phyloP scores from a whole-genome alignment of 805 yeast genomes.

The Wickerhamiella hasegawae region DNA sequence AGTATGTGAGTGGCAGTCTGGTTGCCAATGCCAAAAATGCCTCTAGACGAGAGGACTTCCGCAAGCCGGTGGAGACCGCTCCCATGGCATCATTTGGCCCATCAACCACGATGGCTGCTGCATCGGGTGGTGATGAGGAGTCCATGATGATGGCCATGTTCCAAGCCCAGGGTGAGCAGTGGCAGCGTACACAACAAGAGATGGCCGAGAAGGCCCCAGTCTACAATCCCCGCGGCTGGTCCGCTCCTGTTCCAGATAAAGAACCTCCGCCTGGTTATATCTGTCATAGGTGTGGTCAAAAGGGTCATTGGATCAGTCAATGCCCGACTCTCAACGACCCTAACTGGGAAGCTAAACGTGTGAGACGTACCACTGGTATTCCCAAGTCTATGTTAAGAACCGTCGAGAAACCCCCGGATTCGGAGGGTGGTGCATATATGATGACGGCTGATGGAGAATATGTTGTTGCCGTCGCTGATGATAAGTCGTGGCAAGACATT shows the following conservation, averaged over 20 bases:
- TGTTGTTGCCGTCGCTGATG: slow-evolving; percentile 91
- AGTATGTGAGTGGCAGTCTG: slow-evolving; percentile 38
- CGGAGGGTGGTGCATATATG: slow-evolving; percentile 46
- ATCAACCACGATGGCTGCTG: slow-evolving; percentile 17
- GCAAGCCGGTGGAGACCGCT: slow-evolving; percentile 8
- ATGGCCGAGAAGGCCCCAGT: slow-evolving; percentile 60
- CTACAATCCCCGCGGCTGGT: background rate
- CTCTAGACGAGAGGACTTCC: slow-evolving; percentile 21
- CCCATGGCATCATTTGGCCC: slow-evolving; percentile 8
- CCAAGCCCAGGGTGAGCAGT: slow-evolving; percentile 80
- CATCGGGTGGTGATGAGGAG: slow-evolving; percentile 50
- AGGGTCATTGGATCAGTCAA: slow-evolving; percentile 89
- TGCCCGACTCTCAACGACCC: slow-evolving; percentile 94
- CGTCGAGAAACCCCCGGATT: slow-evolving; percentile 64
- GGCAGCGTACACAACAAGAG: slow-evolving; percentile 88
- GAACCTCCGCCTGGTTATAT: slow-evolving; percentile 91
- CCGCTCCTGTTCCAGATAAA: slow-evolving; percentile 37
- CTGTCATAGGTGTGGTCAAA: slow-evolving; percentile 91
- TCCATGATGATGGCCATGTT: slow-evolving; percentile 84
- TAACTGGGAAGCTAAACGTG: slow-evolving; percentile 79
- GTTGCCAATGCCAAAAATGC: slow-evolving; percentile 21
- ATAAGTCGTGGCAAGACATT: slow-evolving; percentile 74
- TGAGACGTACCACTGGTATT: slow-evolving; percentile 91
- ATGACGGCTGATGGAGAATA: slow-evolving; percentile 90
- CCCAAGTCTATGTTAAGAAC: slow-evolving; percentile 85